Evolutionary conservation across 768 basidiomycete species (phyloP).

Genomic region (Tulasnella calospora): DNA sequence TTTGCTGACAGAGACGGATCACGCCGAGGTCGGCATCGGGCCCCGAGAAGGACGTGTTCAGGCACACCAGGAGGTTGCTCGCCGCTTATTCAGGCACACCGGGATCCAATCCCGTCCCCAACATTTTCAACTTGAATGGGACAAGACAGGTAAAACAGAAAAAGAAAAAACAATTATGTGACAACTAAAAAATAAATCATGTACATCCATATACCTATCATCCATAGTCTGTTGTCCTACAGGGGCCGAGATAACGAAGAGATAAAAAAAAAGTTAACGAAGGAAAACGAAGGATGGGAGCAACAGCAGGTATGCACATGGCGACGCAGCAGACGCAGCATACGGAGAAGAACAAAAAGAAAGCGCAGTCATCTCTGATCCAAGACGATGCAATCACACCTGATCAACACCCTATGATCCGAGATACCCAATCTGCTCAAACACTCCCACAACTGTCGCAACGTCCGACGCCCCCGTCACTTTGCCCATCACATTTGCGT

Average conservation of each 20-base stretch:
- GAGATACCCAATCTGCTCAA: slow-evolving; percentile 22
- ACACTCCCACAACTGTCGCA: slow-evolving; percentile 20
- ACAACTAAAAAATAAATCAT: background rate
- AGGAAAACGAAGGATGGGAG: background rate
- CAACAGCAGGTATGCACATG: background rate
- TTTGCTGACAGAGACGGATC: background rate
- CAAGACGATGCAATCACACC: background rate
- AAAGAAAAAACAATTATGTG: background rate
- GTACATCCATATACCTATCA: background rate
- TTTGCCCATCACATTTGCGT: slow-evolving; percentile 26
- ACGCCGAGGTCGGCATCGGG: background rate
- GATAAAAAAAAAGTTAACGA: background rate
- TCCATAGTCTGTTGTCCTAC: background rate
- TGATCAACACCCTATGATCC: background rate
- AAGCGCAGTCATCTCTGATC: background rate
- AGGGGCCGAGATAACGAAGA: background rate
- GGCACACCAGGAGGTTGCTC: too few relatives aligned
- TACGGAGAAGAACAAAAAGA: background rate
- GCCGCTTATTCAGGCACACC: background rate
- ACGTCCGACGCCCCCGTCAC: slow-evolving; percentile 22
- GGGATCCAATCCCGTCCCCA: background rate
- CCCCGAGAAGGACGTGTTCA: background rate
- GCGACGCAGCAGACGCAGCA: background rate
- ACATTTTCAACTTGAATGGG: background rate
- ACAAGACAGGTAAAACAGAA: background rate